Evolutionary conservation across 1,139 yeast species (phyloP).

Genomic region (Scheffersomyces titani): DNA sequence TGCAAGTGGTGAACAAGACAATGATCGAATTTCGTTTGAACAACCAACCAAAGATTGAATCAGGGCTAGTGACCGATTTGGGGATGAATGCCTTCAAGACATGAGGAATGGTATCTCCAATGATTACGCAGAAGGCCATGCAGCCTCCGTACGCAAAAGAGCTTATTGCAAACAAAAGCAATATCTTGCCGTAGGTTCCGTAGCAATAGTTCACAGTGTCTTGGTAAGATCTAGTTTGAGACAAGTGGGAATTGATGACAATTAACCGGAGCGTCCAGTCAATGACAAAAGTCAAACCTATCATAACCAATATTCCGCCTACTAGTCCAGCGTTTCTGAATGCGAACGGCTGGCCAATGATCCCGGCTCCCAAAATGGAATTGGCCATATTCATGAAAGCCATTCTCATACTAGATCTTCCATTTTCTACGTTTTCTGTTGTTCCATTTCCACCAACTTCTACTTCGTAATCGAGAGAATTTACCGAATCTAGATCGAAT

Average conservation of each 20-base stretch:
- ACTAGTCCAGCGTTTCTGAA: conserved; percentile 75
- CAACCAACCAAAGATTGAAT: conserved; percentile 48
- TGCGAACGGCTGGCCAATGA: conserved; percentile 92
- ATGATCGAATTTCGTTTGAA: conserved; percentile 71
- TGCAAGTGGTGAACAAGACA: conserved; percentile 62
- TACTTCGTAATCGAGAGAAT: conserved; percentile 13
- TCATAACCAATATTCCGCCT: conserved; percentile 68
- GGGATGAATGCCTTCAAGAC: conserved; percentile 74
- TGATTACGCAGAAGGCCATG: conserved; percentile 90
- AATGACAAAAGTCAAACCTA: conserved; percentile 64
- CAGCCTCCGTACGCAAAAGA: conserved; percentile 93
- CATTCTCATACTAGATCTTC: conserved; percentile 64
- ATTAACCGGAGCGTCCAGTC: conserved; percentile 86
- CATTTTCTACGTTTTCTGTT: conserved; percentile 8
- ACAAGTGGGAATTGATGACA: conserved; percentile 77
- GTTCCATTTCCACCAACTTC: conserved; percentile 2
- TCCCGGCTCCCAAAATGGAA: conserved; percentile 91
- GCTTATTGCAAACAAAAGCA: conserved; percentile 75
- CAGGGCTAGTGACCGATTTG: conserved; percentile 34
- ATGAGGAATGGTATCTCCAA: conserved; percentile 94
- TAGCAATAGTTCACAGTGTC: conserved; percentile 81
- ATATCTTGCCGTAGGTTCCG: conserved; percentile 69
- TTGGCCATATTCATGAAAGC: conserved; percentile 98
- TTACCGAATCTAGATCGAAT: conserved; percentile 27
- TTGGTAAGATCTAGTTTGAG: conserved; percentile 79